Percentiles rank a stretch among this genome's conserved stretches.
phyloP scores from a whole-genome alignment of 495 filamentous ascomycete genomes.

The Tetracladium marchalianum region DNA sequence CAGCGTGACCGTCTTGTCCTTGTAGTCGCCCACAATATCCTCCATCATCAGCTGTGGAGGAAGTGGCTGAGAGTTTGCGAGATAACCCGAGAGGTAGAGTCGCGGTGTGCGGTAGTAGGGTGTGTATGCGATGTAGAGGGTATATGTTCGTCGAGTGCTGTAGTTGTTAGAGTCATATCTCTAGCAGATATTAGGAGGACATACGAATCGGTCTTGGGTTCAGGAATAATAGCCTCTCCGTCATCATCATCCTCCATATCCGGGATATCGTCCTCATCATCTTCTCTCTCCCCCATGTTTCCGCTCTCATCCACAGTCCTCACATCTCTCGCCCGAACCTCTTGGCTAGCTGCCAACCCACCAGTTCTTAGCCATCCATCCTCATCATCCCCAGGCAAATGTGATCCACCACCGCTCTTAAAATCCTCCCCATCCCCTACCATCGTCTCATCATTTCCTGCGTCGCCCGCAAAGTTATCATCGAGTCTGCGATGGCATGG shows the following conservation, averaged over 20 bases:
- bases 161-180: conserved; percentile 4
- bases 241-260: conserved; percentile 98
- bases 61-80: conserved; percentile 71
- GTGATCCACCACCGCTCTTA: conserved; percentile 32
- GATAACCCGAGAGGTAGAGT: conserved; percentile 88
- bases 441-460: conserved; percentile 71
- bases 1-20: conserved; percentile 97
- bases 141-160: conserved; percentile 84
- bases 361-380: conserved; percentile 89
- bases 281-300: conserved; percentile 66
- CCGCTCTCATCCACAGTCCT: conserved; percentile 75
- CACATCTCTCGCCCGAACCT: conserved; percentile 67
- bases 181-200: conserved; percentile 21
- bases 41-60: conserved; percentile 94
- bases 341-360: conserved; percentile 61
- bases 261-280: conserved; percentile 79
- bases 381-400: conserved; percentile 47
- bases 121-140: conserved; percentile 94
- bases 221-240: conserved; percentile 91
- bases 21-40: conserved; percentile 98
- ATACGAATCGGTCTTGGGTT: conserved; percentile 60
- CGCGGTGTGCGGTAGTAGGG: conserved; percentile 95
- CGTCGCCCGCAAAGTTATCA: conserved; percentile 84
- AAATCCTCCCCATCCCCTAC: conserved; percentile 67
- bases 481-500: conserved; percentile 87